A percentile compares a stretch with the other conserved stretches of the same genome.
These are phyloP conservation scores for Euptelea pleiosperma DNA, from an alignment of 164 flowering plant species.

Conservation along the genomic window DNA sequence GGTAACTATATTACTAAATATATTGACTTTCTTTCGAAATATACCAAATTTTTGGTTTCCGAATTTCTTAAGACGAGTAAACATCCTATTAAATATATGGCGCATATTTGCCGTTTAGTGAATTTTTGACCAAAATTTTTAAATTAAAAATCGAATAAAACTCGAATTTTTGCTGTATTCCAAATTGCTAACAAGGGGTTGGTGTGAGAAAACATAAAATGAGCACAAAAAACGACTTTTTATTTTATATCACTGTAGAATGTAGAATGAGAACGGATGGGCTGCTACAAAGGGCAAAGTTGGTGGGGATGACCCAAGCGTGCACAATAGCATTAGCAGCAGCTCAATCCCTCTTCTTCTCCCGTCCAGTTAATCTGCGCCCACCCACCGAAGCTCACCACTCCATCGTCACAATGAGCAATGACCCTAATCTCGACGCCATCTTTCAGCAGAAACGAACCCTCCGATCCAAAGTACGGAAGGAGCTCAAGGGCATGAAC, in stretches of 20 bases:
- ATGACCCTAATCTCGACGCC: slow-evolving; percentile 34
- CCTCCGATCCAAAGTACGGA: slow-evolving; percentile 59
- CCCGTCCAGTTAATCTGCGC: slow-evolving; percentile 8
- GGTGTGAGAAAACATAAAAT: no score
- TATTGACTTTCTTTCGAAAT: no score
- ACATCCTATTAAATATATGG: no score
- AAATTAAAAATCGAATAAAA: no score
- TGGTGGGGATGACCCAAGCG: slow-evolving; percentile 12
- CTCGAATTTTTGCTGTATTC: no score
- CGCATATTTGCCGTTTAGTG: no score
- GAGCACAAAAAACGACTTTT: no score
- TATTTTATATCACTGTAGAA: not conserved
- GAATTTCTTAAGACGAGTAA: no score
- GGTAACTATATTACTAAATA: no score
- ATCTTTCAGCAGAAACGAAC: slow-evolving; percentile 54
- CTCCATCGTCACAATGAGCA: slow-evolving; percentile 21
- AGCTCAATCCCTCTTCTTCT: slow-evolving; percentile 7
- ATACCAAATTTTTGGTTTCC: no score
- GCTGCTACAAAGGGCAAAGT: slow-evolving; percentile 6
- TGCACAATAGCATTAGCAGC: slow-evolving; percentile 17
- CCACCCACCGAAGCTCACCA: slow-evolving; percentile 3
- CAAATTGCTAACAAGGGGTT: no score
- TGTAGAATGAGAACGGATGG: not conserved
- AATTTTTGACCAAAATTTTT: no score
- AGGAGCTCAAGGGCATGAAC: slow-evolving; percentile 66